Percentiles rank a stretch among this genome's conserved stretches.
These are phyloP conservation scores for Diplogelasinospora grovesii DNA, from an alignment of 495 filamentous ascomycete species.

Conservation along the genomic window DNA sequence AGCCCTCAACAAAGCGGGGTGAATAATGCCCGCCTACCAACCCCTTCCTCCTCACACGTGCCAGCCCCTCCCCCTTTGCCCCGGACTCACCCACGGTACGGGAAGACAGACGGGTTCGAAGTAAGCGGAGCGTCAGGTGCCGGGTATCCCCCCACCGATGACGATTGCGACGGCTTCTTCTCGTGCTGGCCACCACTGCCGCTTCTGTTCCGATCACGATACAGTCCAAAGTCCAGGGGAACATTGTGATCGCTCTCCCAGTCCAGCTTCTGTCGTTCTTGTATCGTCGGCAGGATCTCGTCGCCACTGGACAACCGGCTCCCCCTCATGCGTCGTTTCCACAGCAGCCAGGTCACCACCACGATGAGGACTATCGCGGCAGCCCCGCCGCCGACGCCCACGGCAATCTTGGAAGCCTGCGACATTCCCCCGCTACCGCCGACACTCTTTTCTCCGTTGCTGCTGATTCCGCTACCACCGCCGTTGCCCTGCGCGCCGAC, in stretches of 20 bases:
- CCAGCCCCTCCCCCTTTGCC: too few species aligned
- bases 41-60: too few species aligned
- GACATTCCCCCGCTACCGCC: not conserved
- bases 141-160: too few species aligned
- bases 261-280: constrained; percentile 19
- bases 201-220: not conserved
- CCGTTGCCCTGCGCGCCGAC: not conserved
- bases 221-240: constrained; percentile 22
- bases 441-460: not conserved
- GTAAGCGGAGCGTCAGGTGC: too few species aligned
- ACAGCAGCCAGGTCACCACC: constrained; percentile 3
- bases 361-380: constrained; percentile 7
- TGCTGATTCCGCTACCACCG: not conserved
- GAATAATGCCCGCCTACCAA: too few species aligned
- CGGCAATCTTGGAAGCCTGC: constrained; percentile 16
- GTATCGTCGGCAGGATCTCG: not conserved
- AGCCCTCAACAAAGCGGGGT: too few species aligned
- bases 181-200: too few species aligned
- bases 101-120: too few species aligned
- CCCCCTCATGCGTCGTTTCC: constrained; percentile 15
- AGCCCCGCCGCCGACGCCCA: constrained; percentile 15
- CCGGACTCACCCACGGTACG: too few species aligned
- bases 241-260: constrained; percentile 24
- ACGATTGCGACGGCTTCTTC: too few species aligned
- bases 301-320: not conserved